Evolutionary conservation across 2,329 filamentous ascomycete species (phyloP), one percentile per base, ranked within the genome.

Genomic region (Fulvia fulva): DNA sequence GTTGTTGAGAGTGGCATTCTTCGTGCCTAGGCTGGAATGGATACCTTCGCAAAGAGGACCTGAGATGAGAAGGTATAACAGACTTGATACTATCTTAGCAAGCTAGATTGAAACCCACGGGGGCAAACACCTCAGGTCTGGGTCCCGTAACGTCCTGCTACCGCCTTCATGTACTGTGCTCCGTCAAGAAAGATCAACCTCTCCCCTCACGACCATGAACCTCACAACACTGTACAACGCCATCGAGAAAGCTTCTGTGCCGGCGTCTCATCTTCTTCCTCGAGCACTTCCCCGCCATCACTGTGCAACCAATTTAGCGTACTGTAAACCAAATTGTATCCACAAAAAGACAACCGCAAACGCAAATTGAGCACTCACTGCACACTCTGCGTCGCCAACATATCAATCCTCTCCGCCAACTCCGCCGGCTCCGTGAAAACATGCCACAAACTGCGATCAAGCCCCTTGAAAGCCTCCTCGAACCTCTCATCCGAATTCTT

Each of bases 371-470:
- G 16, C 1, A 62, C 60, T 63, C 56, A 60, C 56, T 59, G 44
- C 50, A 52, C 45, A 45, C 52, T 57, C 37, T 61, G 55, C 23
- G 61, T 56, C 51, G 60, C 51, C 50, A 75, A 62, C 62, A 65
- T 62, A 41, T 74, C 71, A 5, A 78, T 63, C 55, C 67, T 66
- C 54, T 73, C 74, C 50, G 76, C 75, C 45, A 87, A 63, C 74
- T 96, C 90, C 41, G 80, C 76, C 0, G 93, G 86, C 26, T 90
- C 82, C 58, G 90, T 85, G 72, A 96, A 97, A 0, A 96, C 86
- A 68, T 87, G 84, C 92, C 93, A 97, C 0, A 86, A 74, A 25
- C 81, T 76, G 45, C 76, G 79, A 0, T 91, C 89, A 8, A 97
- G 79, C 43, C 81, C 86, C 64, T 87, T 79, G 72, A 97, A 97